These are phyloP conservation scores for Rhizoclosmatium sp. DNA, from an alignment of 192 early-diverging fungal genomes.

Conservation along the genomic window DNA sequence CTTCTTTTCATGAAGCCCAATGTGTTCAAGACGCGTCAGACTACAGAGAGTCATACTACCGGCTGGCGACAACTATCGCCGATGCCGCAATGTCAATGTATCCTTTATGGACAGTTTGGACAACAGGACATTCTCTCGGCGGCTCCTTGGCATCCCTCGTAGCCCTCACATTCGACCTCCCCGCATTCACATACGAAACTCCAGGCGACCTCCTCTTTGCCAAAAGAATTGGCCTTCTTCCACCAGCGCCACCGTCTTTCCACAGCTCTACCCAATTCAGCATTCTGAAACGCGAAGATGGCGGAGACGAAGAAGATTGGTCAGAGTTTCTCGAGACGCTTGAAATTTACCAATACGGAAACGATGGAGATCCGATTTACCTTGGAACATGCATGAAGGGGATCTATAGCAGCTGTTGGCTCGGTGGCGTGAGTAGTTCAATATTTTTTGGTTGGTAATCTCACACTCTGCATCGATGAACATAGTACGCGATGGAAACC, in stretches of 20 bases:
- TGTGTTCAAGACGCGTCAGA: conserved; percentile 36
- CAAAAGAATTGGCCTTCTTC: conserved; percentile 77
- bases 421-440: conserved; percentile 25
- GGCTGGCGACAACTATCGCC: conserved; percentile 38
- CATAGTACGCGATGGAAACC: conserved; percentile 79
- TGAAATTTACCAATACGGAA: conserved; percentile 88
- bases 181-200: conserved; percentile 81
- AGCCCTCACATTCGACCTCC: conserved; percentile 83
- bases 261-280: neutral
- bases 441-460: neutral
- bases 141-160: conserved; percentile 72
- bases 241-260: conserved; percentile 41
- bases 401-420: conserved; percentile 23
- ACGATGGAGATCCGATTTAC: conserved; percentile 92
- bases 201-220: conserved; percentile 87
- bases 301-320: conserved; percentile 51
- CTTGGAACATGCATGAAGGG: conserved; percentile 73
- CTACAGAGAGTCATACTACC: conserved; percentile 50
- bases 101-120: conserved; percentile 58
- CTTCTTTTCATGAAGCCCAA: conserved; percentile 4
- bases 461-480: conserved; percentile 64
- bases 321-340: conserved; percentile 53
- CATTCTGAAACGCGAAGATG: too few species aligned
- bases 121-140: conserved; percentile 74
- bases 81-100: conserved; percentile 4